Conservation (phyloP, 257 asterid genomes). For the Nicotiana benthamiana region DNA sequence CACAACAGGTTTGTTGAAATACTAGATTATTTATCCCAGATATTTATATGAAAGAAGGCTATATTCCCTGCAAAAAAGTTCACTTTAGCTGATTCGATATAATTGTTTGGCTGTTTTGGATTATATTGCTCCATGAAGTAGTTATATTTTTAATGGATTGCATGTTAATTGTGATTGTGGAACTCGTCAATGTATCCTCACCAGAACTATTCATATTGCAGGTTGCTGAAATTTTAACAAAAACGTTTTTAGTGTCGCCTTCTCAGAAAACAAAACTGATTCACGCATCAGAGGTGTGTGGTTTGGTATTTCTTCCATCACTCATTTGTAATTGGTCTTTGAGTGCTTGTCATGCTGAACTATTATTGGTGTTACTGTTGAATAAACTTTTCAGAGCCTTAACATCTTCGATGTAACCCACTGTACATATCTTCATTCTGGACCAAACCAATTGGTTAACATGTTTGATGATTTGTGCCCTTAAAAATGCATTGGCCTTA, state of each 20-base stretch:
- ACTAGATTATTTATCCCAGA: background rate
- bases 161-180: background rate
- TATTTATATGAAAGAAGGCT: too few species aligned
- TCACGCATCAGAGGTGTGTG: constrained; percentile 66
- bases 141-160: background rate
- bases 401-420: background rate
- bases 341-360: background rate
- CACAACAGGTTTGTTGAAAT: constrained; percentile 54
- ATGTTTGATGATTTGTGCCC: background rate
- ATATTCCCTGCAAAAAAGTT: too few species aligned
- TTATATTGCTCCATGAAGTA: background rate
- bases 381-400: background rate
- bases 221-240: constrained; percentile 74
- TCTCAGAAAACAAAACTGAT: constrained; percentile 78
- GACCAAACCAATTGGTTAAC: background rate
- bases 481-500: background rate
- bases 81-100: too few species aligned
- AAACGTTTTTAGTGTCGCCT: constrained; percentile 74
- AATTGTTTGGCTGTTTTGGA: background rate
- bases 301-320: background rate
- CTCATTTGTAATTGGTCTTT: background rate
- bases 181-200: background rate
- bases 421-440: background rate
- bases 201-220: constrained; percentile 7
- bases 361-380: background rate